Evolutionary conservation across 164 flowering plant species (phyloP).

Genomic region (Magnolia changhungtana): DNA sequence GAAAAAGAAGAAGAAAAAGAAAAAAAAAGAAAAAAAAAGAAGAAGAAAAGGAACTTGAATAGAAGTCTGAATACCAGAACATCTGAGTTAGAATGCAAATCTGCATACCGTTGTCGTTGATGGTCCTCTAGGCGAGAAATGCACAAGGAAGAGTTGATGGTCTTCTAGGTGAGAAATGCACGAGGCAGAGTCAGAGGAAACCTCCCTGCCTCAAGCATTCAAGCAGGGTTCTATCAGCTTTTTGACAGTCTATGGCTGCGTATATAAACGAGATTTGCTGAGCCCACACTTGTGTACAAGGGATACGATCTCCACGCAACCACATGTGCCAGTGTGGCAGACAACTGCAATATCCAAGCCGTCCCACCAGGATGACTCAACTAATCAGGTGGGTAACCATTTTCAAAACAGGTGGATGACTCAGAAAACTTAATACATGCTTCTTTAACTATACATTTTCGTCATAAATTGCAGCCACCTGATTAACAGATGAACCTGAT

Average conservation of each 20-base stretch:
- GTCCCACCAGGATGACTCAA: slow-evolving; percentile 21
- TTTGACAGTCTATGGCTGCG: slow-evolving; percentile 31
- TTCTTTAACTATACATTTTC: too few relatives aligned
- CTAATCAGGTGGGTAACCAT: too few relatives aligned
- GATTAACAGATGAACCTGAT: too few relatives aligned
- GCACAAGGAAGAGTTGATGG: slow-evolving; percentile 33
- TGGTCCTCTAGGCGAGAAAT: too few relatives aligned
- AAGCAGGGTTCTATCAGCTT: slow-evolving; percentile 39
- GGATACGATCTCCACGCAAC: not conserved
- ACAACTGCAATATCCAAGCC: slow-evolving; percentile 50
- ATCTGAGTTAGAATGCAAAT: not conserved
- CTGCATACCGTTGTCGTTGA: slow-evolving; percentile 35
- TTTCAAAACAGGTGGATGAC: too few relatives aligned
- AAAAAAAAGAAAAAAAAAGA: too few relatives aligned
- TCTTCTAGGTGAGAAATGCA: slow-evolving; percentile 8
- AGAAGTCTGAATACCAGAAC: too few relatives aligned
- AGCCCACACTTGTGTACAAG: not conserved
- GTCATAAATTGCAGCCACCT: too few relatives aligned
- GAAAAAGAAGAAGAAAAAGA: too few relatives aligned
- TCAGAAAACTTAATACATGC: too few relatives aligned
- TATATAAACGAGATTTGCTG: slow-evolving; percentile 2
- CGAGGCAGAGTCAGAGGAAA: slow-evolving; percentile 33
- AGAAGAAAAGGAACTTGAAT: too few relatives aligned
- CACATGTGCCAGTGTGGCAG: not conserved
- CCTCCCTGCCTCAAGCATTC: slow-evolving; percentile 30